Percentiles rank a stretch among this genome's conserved stretches.
Evolutionary conservation across 768 basidiomycete species (phyloP).

Genomic region (Psilocybe sp.): DNA sequence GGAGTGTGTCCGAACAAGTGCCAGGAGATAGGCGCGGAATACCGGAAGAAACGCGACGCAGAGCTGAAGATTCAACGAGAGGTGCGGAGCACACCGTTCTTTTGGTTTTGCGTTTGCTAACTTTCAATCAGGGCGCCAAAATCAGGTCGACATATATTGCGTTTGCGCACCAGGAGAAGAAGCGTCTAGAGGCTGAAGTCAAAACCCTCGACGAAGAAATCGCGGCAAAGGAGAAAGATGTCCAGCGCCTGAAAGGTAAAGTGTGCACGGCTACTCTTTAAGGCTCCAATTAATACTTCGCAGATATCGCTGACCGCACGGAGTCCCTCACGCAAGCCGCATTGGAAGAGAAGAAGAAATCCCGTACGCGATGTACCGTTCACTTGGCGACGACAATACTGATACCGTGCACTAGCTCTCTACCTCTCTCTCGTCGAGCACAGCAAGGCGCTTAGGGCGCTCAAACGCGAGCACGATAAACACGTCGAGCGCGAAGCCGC

Average conservation of each 20-base stretch:
- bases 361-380: conserved; percentile 54
- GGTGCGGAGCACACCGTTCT: conserved; percentile 37
- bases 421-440: conserved; percentile 76
- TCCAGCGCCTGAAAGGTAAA: conserved; percentile 69
- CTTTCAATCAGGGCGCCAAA: conserved; percentile 70
- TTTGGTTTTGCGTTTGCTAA: background rate
- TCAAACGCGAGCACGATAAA: conserved; percentile 69
- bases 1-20: conserved; percentile 83
- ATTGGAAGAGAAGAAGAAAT: conserved; percentile 81
- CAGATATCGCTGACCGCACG: conserved; percentile 75
- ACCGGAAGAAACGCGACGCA: conserved; percentile 67
- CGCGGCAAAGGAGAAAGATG: conserved; percentile 62
- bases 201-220: conserved; percentile 57
- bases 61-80: conserved; percentile 79
- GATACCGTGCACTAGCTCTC: conserved; percentile 50
- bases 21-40: conserved; percentile 66
- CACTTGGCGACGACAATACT: background rate
- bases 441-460: conserved; percentile 69
- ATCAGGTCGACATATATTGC: conserved; percentile 86
- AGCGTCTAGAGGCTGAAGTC: conserved; percentile 67
- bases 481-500: conserved; percentile 73
- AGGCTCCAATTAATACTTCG: background rate
- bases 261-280: background rate
- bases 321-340: conserved; percentile 79
- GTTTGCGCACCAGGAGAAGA: conserved; percentile 88